Percentiles rank a stretch among this genome's conserved stretches.
These are phyloP conservation scores for Arachnopeziza araneosa DNA, from an alignment of 2,329 filamentous ascomycete genomes.

Conservation along the genomic window DNA sequence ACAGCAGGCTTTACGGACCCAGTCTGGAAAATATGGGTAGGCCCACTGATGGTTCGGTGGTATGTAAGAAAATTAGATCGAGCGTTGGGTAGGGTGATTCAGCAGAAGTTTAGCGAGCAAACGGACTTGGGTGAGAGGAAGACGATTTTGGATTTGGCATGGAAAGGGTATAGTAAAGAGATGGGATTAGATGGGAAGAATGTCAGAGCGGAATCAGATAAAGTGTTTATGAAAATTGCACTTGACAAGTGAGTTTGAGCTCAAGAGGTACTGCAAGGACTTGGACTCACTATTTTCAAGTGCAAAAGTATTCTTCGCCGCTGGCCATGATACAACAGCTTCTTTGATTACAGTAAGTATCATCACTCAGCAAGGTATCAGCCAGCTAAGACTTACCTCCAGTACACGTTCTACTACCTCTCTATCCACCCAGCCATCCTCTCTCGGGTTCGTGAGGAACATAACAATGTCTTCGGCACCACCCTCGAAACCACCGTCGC, in stretches of 20 bases:
- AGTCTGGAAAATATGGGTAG: slow-evolving; percentile 7
- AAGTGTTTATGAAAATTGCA: slow-evolving; percentile 15
- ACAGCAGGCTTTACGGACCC: slow-evolving; percentile 7
- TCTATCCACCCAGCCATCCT: slow-evolving; percentile 12
- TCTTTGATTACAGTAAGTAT: slow-evolving; percentile 10
- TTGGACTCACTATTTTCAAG: neutral
- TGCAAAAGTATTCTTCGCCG: slow-evolving; percentile 15
- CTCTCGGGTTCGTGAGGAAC: slow-evolving; percentile 9
- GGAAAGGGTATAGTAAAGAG: slow-evolving; percentile 14
- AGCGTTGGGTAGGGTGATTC: slow-evolving; percentile 9
- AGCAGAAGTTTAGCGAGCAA: slow-evolving; percentile 8
- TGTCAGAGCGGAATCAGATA: slow-evolving; percentile 7
- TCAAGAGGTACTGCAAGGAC: neutral
- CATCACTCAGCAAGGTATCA: neutral
- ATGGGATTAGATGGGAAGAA: slow-evolving; percentile 1
- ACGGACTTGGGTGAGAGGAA: slow-evolving; percentile 11
- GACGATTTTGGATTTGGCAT: slow-evolving; percentile 16
- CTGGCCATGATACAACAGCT: slow-evolving; percentile 17
- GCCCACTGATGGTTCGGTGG: slow-evolving; percentile 11
- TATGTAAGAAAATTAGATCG: slow-evolving; percentile 12
- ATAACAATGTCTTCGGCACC: slow-evolving; percentile 8
- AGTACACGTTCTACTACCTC: slow-evolving; percentile 14
- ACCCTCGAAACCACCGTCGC: slow-evolving; percentile 1
- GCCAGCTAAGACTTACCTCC: neutral
- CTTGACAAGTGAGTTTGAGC: slow-evolving; percentile 12